These are phyloP conservation scores for Oryza longistaminata DNA, from an alignment of 176 grass and related monocot species.

Conservation along the genomic window DNA sequence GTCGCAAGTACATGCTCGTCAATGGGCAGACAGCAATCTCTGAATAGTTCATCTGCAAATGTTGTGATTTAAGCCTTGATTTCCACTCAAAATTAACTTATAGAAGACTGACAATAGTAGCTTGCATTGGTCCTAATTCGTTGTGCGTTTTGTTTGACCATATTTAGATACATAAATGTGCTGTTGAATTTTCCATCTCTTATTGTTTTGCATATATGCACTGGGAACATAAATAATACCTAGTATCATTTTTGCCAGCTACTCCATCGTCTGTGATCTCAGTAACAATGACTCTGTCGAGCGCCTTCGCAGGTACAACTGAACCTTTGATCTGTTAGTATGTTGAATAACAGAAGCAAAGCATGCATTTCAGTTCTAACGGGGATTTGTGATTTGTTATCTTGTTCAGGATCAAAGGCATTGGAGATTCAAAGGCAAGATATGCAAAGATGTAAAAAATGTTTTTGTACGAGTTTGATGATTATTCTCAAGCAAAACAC, in stretches of 20 bases:
- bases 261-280: constrained; percentile 86
- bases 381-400: constrained; percentile 17
- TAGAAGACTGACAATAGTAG: neutral
- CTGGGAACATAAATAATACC: constrained; percentile 28
- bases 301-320: constrained; percentile 66
- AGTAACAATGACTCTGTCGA: constrained; percentile 78
- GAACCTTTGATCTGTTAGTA: constrained; percentile 14
- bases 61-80: neutral
- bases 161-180: neutral
- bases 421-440: constrained; percentile 79
- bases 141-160: neutral
- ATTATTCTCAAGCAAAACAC: constrained; percentile 4
- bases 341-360: neutral
- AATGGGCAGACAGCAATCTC: too few species aligned
- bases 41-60: neutral
- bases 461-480: constrained; percentile 18
- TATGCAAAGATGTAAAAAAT: constrained; percentile 8
- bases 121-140: neutral
- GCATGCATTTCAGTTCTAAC: neutral
- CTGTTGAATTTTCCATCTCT: neutral
- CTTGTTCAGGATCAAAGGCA: constrained; percentile 77
- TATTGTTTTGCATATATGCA: neutral
- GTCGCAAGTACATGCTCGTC: constrained; percentile 9
- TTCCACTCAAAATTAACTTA: neutral
- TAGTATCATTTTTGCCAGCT: constrained; percentile 51